A percentile compares a stretch with the other conserved stretches of the same genome.
phyloP scores from a whole-genome alignment of 257 asterid species.

The Orobanche coerulescens region DNA sequence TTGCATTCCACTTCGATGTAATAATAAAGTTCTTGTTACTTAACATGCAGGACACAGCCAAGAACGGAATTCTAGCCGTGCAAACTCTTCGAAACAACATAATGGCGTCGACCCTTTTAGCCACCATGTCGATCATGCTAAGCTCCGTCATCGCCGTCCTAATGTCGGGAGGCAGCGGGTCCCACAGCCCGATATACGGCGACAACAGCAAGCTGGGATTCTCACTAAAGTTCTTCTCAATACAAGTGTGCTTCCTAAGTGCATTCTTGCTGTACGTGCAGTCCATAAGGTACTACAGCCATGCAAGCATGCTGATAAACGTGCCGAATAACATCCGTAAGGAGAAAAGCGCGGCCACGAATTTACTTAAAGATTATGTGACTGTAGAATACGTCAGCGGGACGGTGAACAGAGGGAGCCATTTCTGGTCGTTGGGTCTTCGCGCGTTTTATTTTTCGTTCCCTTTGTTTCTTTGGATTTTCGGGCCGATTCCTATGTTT shows the following conservation, averaged over 20 bases:
- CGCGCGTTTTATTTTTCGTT: constrained; percentile 76
- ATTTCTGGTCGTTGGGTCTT: constrained; percentile 90
- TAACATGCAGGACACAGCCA: constrained; percentile 42
- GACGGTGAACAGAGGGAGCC: constrained; percentile 65
- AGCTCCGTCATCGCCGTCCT: constrained; percentile 71
- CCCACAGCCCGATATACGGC: constrained; percentile 29
- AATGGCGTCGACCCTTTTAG: constrained; percentile 89
- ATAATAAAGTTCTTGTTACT: too few species aligned
- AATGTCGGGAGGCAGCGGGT: constrained; percentile 42
- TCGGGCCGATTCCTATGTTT: constrained; percentile 89
- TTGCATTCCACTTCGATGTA: too few species aligned
- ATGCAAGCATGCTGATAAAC: constrained; percentile 79
- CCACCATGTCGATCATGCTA: constrained; percentile 75
- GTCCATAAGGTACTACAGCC: constrained; percentile 85
- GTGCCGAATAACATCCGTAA: constrained; percentile 40
- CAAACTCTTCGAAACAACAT: constrained; percentile 83
- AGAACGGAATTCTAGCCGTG: constrained; percentile 73
- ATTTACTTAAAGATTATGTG: constrained; percentile 24
- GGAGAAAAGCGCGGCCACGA: neutral
- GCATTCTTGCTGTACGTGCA: constrained; percentile 79
- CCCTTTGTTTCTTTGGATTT: constrained; percentile 81
- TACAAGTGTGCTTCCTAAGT: constrained; percentile 61
- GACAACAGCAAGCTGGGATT: constrained; percentile 34
- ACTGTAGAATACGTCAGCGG: constrained; percentile 57
- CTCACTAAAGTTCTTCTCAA: constrained; percentile 59